Evolutionary conservation across 805 yeast species (phyloP), one percentile per base, ranked within the genome.

Genomic region (Zygoascus flipseniorum): DNA sequence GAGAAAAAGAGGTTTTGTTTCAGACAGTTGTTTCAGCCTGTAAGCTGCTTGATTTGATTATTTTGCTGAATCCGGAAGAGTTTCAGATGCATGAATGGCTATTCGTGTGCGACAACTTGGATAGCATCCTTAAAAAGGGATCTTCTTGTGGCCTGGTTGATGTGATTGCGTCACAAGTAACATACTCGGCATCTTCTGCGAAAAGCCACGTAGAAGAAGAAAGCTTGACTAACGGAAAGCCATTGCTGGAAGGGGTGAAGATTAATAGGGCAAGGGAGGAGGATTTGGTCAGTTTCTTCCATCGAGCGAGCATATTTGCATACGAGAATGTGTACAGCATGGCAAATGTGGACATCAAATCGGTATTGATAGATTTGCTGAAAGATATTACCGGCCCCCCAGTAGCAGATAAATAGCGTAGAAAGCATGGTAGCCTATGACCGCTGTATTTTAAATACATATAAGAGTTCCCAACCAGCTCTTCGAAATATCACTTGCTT

Each of bases 401-500:
- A 3, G 8, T 8, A 5, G 39, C 4, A 35, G 39, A 35, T 5
- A 35, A 35, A n/a, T 35, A 35, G 16, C 8, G 39, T 35, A 42
- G 13, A n/a, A 18, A 4, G 11, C 45, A 42, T 5, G 8, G 11
- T 42, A 42, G 2, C 13, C 8, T 11, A 35, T 3, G 2, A 3
- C 13, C 45, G 18, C 45, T 26, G 37, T 61, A 90, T 87, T 57
- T 82, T 75, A 69, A 84, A 81, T 8, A 92, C 84, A 52, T 87
- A 79, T 39, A 93, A 72, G 10, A 85, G 92, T 68, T 93, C 99
- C 97, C 98, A 89, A 0, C 98, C 98, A 0, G 97, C 96, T 62
- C 86, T 87, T 52, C 97, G 75, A 45, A 75, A 74, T 3, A 81
- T 76, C 1, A 88, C 72, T n/a, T 69, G 60, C 1, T 72, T 70